Base-by-base conservation (phyloP, 2,329 filamentous ascomycete genomes). In the Cyclaneusma minus region DNA sequence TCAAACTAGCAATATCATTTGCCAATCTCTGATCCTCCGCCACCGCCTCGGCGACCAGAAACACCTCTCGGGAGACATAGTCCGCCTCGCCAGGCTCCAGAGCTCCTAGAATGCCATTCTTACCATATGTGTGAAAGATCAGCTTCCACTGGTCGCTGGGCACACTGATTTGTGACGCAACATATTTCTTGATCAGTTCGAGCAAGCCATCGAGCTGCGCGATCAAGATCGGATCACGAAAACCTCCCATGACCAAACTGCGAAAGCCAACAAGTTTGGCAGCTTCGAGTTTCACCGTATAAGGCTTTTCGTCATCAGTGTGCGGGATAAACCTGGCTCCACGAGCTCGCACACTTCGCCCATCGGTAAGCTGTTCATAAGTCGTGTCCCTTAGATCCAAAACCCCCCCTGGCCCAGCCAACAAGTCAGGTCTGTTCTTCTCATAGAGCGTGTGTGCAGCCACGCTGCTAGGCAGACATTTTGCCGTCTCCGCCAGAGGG, bases 371-470 rank as follows among this genome's bases (percentile, higher is more conserved):
- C 34, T 60, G 51, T 30, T 58, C 47, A 31, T 63, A 65, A 2
- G 36, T 48, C 1, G 56, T 47, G 1, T 42, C 24, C 0, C 45
- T 44, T 0, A 67, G 41, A 21, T 60, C 44, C 0, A 68, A 45
- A 5, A 44, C 39, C 0, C 63, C 64, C 0, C 63, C 64, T 0
- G 64, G 64, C 0, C 64, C 64, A 4, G 45, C 32, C 2, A 67
- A 37, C 1, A 58, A 36, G 38, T 68, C 64, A 0, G 64, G 63
- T 10, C 63, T 40, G 0, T 54, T 50, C 32, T 68, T 68, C 44
- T 68, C 64, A 27, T 68, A 68, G 7, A 68, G 39, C 0, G 61
- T 57, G 33, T 68, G 63, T 0, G 63, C 59, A 1, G 62, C 62
- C 1, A 68, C 62, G 0, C 55, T 58, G 0, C 57, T 29, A 0